Base-by-base conservation (phyloP, 768 basidiomycete genomes). In the Lentinula edodes region DNA sequence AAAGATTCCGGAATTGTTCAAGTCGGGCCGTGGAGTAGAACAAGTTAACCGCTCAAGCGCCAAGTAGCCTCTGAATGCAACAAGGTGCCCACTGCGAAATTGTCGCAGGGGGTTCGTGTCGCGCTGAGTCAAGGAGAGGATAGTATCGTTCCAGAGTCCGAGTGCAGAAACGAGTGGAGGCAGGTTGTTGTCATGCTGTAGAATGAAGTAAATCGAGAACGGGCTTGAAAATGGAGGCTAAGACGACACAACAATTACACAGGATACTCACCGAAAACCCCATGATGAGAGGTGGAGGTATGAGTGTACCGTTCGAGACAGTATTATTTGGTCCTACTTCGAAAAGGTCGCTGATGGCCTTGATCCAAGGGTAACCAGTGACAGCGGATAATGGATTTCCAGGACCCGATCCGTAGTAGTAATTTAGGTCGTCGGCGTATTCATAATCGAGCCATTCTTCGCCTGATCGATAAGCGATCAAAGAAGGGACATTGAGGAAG, bases 351-450 rank as follows among this genome's bases (percentile, higher is more conserved):
- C 74, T 69, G 43, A 79, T 65, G 1, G 77, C 74, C 48, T 76
- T 70, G 10, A 79, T 61, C 75, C 75, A 78, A 0, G 78, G 78
- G 48, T 67, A 76, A 2, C 75, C 78, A 0, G 72, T 72, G 2
- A 76, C 72, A 0, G 73, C 78, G 0, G 78, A 72, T 23, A 76
- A 70, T 1, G 76, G 75, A 64, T 79, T 80, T 5, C 79, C 79
- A 1, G 78, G 78, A 9, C 79, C 79, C n/a, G 78, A 72, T 9
- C 78, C 78, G 52, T 79, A 79, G 64, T 79, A 79, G 54, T 80
- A 80, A 63, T 78, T 78, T 52, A 80, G 68, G 61, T 80, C 79
- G 45, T 75, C 64, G 2, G 78, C 78, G 58, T 80, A 79, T 63
- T 80, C 79, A 52, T 79, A 80, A 45, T 77, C 69, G 7, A 75